Evolutionary conservation across 208 protist genomes (phyloP), one percentile per base, ranked within the genome.

Genomic region (Acanthamoeba sp.): DNA sequence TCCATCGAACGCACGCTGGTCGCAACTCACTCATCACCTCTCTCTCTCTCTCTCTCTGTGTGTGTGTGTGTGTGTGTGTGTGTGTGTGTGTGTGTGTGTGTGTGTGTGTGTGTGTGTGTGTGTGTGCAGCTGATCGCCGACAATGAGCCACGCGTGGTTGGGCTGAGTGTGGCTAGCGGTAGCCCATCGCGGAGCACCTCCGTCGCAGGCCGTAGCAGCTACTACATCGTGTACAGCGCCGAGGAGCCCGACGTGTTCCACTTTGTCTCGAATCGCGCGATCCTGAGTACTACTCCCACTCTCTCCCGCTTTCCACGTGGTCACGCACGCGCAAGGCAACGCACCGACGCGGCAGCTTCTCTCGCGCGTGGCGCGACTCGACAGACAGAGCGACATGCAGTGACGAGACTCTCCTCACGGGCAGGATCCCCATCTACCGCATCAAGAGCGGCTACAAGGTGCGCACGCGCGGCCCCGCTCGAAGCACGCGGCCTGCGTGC

Each of bases 401-500:
- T 62, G 7, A 22, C 55, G 6, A 14, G 18, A 29, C 18, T 20
- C 0, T 14, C 7, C 10, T 40, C 29, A 73, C 6, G 4, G 64
- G 64, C 10, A 36, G 64, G n/a, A 50, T 84, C 0, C 2, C 0
- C 38, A 84, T 84, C 22, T 84, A 84, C 36, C 34, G 73, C 18
- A 24, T 84, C 34, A 84, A 84, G 29, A 84, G 40, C 52, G 73
- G 73, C 6, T 84, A 84, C 73, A 84, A 84, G 24, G 73, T 84
- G n/a, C 36, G 36, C 36, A 20, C 18, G 10, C 36, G 1, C 69
- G 9, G 2, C n/a, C 14, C 36, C 69, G 7, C n/a, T 9, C 27
- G n/a, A n/a, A n/a, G n/a, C 62, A 71, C 14, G 29, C n/a, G n/a
- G n/a, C n/a, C n/a, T n/a, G n/a, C n/a, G n/a, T n/a, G n/a, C n/a